Base-by-base conservation (phyloP, 2,329 filamentous ascomycete species). In the Colletotrichum coccodes region DNA sequence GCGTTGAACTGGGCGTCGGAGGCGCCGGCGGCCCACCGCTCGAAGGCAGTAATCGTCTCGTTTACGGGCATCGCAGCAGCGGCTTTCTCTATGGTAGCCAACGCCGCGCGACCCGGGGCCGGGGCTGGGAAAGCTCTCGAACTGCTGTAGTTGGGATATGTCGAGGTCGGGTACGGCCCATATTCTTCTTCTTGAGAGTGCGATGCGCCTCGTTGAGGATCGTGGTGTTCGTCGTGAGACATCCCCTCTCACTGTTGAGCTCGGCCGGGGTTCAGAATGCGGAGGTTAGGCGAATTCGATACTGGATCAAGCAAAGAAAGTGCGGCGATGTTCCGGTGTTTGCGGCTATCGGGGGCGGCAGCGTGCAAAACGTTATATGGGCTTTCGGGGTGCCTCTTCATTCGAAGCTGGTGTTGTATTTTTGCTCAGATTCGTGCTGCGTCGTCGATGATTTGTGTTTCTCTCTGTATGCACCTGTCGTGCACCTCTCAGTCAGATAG, bases 1-100 rank as follows among this genome's bases (percentile, higher is more conserved):
- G 94, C 94, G 79, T 97, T 94, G 79, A 98, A 90, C 71, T 89
- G 87, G 23, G 87, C 84, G 71, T 90, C 86, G 38, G 88, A 89
- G 58, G 89, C 88, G 44, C 77, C 75, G 54, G 83, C 79, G 26
- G 87, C 85, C 86, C 89, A 91, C 73, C 81, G 82, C 76, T 91
- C 85, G 71, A 89, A 75, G 58, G 79, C 75, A 54, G 85, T 86
- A 74, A 82, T 71, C 70, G 71, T 30, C 21, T 67, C 50, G 46
- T 68, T 58, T 72, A 71, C 54, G 36, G 73, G 61, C 61, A 76
- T 71, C 21, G 71, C 65, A 53, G 73, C 50, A 56, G 52, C 30
- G 18, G 64, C 62, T 21, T 62, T 44, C 44, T 71, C 64, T 49
- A 64, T 47, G 49, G 47, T 54, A 52, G 42, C 68, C 30, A 68